These are phyloP conservation scores for Sindora glabra DNA, from an alignment of 306 rosid species.

Conservation along the genomic window DNA sequence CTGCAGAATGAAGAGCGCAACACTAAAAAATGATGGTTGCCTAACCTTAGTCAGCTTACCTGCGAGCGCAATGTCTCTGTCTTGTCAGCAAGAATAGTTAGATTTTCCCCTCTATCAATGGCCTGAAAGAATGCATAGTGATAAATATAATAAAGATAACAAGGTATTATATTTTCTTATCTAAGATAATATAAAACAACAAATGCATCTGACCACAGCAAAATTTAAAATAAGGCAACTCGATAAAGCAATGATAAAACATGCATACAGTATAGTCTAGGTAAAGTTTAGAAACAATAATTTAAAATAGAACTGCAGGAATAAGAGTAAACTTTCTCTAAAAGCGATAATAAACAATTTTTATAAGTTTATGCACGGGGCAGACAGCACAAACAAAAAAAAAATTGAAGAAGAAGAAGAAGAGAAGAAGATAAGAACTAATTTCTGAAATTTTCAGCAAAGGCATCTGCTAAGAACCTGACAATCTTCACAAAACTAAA, in stretches of 20 bases:
- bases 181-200: neutral
- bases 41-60: slow-evolving; percentile 29
- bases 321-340: too few species aligned
- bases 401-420: too few species aligned
- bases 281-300: too few species aligned
- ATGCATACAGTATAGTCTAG: neutral
- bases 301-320: too few species aligned
- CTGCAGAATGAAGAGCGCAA: neutral
- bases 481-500: neutral
- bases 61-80: slow-evolving; percentile 71
- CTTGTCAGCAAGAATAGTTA: slow-evolving; percentile 67
- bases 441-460: slow-evolving; percentile 6
- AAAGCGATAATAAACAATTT: too few species aligned
- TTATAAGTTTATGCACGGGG: neutral
- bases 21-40: neutral
- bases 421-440: too few species aligned
- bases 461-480: neutral
- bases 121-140: slow-evolving; percentile 44
- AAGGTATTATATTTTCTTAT: neutral
- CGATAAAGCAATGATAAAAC: neutral
- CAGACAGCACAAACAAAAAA: neutral
- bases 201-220: neutral
- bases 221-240: slow-evolving; percentile 3
- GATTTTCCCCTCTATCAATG: slow-evolving; percentile 75
- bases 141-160: neutral